Percentiles rank a stretch among this genome's conserved stretches.
Evolutionary conservation across 768 basidiomycete species (phyloP).

Genomic region (Podaxis carcinomalis): DNA sequence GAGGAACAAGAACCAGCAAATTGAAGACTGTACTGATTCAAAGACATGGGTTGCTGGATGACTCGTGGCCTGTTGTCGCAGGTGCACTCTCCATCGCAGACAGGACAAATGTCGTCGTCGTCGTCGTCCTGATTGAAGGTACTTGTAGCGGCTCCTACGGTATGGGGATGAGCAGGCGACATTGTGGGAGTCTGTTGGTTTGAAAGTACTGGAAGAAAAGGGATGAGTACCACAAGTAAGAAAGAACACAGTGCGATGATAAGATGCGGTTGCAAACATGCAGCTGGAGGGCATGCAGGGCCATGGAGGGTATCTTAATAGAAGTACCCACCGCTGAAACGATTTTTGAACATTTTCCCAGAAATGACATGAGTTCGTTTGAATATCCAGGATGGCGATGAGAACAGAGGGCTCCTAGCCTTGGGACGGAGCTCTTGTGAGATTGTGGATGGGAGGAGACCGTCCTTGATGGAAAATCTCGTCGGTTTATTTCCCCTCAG

Average conservation of each 20-base stretch:
- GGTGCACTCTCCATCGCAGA: constrained; percentile 88
- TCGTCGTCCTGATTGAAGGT: constrained; percentile 56
- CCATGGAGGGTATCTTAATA: background rate
- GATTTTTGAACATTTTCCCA: constrained; percentile 39
- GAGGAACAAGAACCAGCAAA: constrained; percentile 32
- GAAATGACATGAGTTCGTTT: constrained; percentile 39
- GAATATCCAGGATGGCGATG: constrained; percentile 37
- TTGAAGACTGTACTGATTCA: constrained; percentile 32
- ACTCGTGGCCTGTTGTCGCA: constrained; percentile 52
- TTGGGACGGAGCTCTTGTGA: constrained; percentile 12
- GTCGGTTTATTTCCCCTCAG: constrained; percentile 12
- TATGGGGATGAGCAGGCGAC: constrained; percentile 68
- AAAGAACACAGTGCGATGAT: background rate
- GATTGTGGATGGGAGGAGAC: constrained; percentile 13
- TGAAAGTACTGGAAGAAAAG: constrained; percentile 27
- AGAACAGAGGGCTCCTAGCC: constrained; percentile 12
- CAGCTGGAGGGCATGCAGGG: constrained; percentile 1
- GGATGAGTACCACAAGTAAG: constrained; percentile 12
- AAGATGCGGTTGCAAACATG: constrained; percentile 7
- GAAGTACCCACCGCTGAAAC: constrained; percentile 28
- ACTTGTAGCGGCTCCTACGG: constrained; percentile 45
- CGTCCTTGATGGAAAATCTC: constrained; percentile 18
- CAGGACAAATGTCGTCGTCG: constrained; percentile 84
- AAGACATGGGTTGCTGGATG: constrained; percentile 25
- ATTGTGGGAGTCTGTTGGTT: constrained; percentile 55